Percentiles rank a stretch among this genome's conserved stretches.
Evolutionary conservation across 2,329 filamentous ascomycete genomes (phyloP).

Genomic region (Ascocoryne sarcoides): DNA sequence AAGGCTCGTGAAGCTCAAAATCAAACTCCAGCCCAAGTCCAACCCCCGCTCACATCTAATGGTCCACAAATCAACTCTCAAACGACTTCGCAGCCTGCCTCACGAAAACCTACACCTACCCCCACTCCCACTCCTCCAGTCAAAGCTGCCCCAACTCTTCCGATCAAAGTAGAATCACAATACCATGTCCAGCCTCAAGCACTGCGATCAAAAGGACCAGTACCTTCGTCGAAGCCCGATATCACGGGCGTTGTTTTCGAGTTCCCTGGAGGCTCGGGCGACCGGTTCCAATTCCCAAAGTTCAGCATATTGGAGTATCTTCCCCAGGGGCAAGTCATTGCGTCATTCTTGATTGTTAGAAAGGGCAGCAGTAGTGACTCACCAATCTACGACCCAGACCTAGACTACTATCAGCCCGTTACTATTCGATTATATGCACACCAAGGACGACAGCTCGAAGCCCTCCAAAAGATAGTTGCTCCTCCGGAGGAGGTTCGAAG

Average conservation of each 20-base stretch:
- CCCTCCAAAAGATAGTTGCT: constrained; percentile 51
- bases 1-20: constrained; percentile 48
- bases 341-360: constrained; percentile 69
- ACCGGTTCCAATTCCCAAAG: constrained; percentile 71
- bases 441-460: constrained; percentile 49
- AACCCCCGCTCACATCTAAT: constrained; percentile 15
- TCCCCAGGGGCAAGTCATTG: constrained; percentile 52
- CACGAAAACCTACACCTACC: too few relatives aligned
- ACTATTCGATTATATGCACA: constrained; percentile 50
- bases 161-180: constrained; percentile 12
- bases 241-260: constrained; percentile 61
- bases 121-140: constrained; percentile 19
- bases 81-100: constrained; percentile 14
- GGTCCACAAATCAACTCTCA: constrained; percentile 10
- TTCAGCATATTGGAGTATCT: constrained; percentile 68
- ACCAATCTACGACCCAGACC: constrained; percentile 50
- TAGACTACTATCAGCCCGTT: constrained; percentile 71
- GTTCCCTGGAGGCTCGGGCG: constrained; percentile 57
- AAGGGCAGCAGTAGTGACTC: constrained; percentile 57
- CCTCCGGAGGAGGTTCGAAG: constrained; percentile 52
- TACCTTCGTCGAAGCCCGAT: constrained; percentile 46
- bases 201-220: constrained; percentile 51
- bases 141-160: constrained; percentile 9
- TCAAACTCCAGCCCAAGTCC: constrained; percentile 1
- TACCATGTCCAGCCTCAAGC: constrained; percentile 39